These are phyloP conservation scores for Exophiala sp. DNA, from an alignment of 2,329 filamentous ascomycete species.

Conservation along the genomic window DNA sequence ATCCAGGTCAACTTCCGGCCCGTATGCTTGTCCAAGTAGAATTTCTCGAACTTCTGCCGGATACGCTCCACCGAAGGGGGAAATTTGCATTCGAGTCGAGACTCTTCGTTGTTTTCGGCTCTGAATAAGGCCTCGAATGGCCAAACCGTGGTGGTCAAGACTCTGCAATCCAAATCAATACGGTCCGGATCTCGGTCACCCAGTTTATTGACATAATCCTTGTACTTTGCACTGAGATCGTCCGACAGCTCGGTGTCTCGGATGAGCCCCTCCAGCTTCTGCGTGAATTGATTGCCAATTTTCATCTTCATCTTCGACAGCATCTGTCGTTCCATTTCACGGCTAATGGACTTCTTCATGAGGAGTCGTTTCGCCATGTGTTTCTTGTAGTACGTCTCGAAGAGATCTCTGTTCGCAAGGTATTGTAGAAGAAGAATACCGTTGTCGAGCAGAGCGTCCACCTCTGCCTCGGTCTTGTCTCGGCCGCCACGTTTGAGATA, in stretches of 20 bases:
- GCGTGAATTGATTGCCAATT: conserved; percentile 86
- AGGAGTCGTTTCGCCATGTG: conserved; percentile 83
- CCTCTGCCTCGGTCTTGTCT: conserved; percentile 82
- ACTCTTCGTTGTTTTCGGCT: conserved; percentile 45
- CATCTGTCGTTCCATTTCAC: conserved; percentile 91
- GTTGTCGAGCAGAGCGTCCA: conserved; percentile 79
- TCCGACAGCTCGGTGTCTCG: conserved; percentile 86
- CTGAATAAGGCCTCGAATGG: conserved; percentile 78
- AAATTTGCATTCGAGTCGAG: conserved; percentile 57
- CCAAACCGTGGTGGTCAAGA: conserved; percentile 93
- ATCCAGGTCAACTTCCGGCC: conserved; percentile 86
- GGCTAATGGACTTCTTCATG: conserved; percentile 81
- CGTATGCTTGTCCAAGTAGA: conserved; percentile 79
- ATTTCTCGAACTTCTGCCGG: conserved; percentile 79
- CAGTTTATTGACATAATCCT: conserved; percentile 58
- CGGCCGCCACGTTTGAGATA: conserved; percentile 91
- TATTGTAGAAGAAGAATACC: conserved; percentile 84
- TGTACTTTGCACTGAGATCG: conserved; percentile 73
- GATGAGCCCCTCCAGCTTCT: conserved; percentile 95
- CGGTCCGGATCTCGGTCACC: conserved; percentile 54
- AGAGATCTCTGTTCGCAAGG: conserved; percentile 84
- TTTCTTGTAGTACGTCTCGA: conserved; percentile 97
- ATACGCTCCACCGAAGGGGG: conserved; percentile 67
- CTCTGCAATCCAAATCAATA: conserved; percentile 74
- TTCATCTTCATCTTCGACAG: conserved; percentile 96